Conservation (phyloP, 306 rosid species). For the Trifolium subterraneum region DNA sequence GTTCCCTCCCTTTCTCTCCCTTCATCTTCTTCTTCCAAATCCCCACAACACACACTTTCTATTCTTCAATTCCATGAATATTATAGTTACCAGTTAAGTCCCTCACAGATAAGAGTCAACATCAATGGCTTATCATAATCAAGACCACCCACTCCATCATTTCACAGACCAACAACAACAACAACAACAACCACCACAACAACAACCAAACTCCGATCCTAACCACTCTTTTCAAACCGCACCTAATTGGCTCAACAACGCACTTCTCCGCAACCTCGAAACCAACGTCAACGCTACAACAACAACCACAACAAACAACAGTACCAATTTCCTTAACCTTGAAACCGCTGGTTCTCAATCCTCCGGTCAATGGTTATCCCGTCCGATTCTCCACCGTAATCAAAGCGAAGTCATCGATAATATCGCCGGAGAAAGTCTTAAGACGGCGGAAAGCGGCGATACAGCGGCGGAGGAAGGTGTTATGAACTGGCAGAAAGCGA, state of each 20-base stretch:
- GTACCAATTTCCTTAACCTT: conserved; percentile 80
- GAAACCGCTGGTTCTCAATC: conserved; percentile 67
- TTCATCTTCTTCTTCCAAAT: not conserved
- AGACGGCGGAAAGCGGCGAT: conserved; percentile 48
- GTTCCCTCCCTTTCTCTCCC: not conserved
- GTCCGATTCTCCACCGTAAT: conserved; percentile 77
- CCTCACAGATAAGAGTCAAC: too few species aligned
- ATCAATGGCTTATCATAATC: conserved; percentile 83
- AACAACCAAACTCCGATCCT: conserved; percentile 53
- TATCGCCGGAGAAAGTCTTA: conserved; percentile 50
- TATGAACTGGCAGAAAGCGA: conserved; percentile 86
- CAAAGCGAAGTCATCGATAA: conserved; percentile 81
- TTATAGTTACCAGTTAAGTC: not conserved
- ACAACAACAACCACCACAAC: conserved; percentile 55
- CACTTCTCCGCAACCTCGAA: conserved; percentile 68
- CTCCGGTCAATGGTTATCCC: conserved; percentile 76
- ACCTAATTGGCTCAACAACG: conserved; percentile 98
- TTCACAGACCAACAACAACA: conserved; percentile 71
- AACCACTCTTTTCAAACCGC: conserved; percentile 64
- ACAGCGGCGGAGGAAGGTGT: conserved; percentile 44
- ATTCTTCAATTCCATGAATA: not conserved
- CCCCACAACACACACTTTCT: not conserved
- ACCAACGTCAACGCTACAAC: conserved; percentile 28
- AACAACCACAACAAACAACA: conserved; percentile 30
- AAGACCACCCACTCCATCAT: conserved; percentile 75